These are phyloP conservation scores for Apophysomyces elegans DNA, from an alignment of 371 early-diverging fungal species.

Conservation along the genomic window DNA sequence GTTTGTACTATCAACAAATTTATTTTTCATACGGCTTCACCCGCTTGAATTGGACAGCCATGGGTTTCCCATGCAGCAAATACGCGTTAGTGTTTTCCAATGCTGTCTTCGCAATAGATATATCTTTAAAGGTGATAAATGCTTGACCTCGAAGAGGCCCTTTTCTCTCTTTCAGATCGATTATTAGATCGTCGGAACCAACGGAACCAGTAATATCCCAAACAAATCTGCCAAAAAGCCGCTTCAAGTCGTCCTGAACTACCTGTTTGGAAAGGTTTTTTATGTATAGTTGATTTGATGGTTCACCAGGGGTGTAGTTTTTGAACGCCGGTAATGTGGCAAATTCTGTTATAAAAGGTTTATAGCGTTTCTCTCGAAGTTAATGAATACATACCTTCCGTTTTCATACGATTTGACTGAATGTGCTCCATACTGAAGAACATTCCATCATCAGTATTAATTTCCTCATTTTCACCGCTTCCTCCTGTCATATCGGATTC, in stretches of 20 bases:
- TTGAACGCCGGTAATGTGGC: constrained; percentile 34
- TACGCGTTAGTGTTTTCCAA: constrained; percentile 39
- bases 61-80: constrained; percentile 37
- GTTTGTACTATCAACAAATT: no score
- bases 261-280: constrained; percentile 45
- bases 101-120: constrained; percentile 28
- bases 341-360: constrained; percentile 20
- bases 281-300: constrained; percentile 34
- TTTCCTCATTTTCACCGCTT: neutral
- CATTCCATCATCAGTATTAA: no score
- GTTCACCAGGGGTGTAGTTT: constrained; percentile 34
- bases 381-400: neutral
- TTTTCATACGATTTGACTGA: neutral
- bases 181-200: constrained; percentile 17
- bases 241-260: constrained; percentile 33
- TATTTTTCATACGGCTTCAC: no score
- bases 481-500: no score
- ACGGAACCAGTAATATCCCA: constrained; percentile 8
- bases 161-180: constrained; percentile 34
- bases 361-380: neutral
- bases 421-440: constrained; percentile 1
- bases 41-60: constrained; percentile 28
- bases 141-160: constrained; percentile 48
- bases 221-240: constrained; percentile 33
- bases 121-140: constrained; percentile 34